Evolutionary conservation across 1,284 basidiomycete species (phyloP), one percentile per base, ranked within the genome.

Genomic region (Pseudozyma flocculosa): DNA sequence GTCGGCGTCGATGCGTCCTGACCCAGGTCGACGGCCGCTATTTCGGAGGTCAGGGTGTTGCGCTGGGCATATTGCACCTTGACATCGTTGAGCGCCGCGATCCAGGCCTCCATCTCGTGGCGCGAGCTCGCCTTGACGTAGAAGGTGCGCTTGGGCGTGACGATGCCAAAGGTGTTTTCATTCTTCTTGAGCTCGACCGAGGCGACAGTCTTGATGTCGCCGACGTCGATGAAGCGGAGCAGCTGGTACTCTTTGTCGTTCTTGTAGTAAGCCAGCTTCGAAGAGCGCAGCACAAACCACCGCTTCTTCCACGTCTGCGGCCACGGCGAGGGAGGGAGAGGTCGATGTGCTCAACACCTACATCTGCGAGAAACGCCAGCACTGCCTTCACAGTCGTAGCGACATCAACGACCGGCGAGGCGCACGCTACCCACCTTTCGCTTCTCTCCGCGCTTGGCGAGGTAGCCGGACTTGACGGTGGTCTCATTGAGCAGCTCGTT

Each of bases 231-330:
- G 17, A 96, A 85, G 19, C 89, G 87, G 26, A 93, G 87, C 5
- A 97, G 85, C 78, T 92, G 85, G 57, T 78, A 78, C 50, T 78
- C 75, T 45, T 82, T 81, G 45, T 90, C 88, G 52, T 87, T 92
- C 82, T 97, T 97, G 86, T 98, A 98, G 81, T 95, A 96, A 14
- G 92, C 92, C 44, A 99, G 81, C 78, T 93, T 90, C 17, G 88
- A 89, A 0, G 90, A 85, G 15, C 94, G 85, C 54, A 98, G 81
- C 0, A 98, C 95, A 70, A 97, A 98, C 94, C 94, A 98, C 34
- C 94, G 85, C 81, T 93, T 93, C 83, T 97, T 97, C 94, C 94
- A 98, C 1, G 88, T 91, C 90, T 95, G 73, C 44, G 22, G 17
- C 29, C 41, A 50, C 44, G 45, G 51, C 42, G 21, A 52, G 41